Percentiles rank a stretch among this genome's conserved stretches.
phyloP scores from a whole-genome alignment of 108 stramenopile species.

The Aurantiochytrium sp. region DNA sequence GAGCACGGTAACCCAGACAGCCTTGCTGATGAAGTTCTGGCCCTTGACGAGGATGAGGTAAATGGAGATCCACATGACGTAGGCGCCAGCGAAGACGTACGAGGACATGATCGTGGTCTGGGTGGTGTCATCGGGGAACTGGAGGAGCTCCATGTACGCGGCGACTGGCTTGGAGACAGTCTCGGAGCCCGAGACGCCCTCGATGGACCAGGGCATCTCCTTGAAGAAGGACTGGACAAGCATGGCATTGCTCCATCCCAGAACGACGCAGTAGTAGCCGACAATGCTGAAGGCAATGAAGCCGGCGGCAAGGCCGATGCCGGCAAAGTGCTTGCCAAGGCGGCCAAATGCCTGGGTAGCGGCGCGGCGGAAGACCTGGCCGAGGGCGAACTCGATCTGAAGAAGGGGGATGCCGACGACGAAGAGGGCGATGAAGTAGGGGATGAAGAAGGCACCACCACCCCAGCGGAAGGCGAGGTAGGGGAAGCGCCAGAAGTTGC shows the following conservation, averaged over 20 bases:
- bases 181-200: neutral
- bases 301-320: constrained; percentile 46
- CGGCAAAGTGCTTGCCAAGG: constrained; percentile 48
- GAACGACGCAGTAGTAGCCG: constrained; percentile 45
- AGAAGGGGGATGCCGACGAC: constrained; percentile 60
- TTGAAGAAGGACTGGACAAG: constrained; percentile 6
- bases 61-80: neutral
- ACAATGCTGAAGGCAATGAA: constrained; percentile 47
- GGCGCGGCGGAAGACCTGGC: constrained; percentile 51
- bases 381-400: constrained; percentile 52
- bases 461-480: constrained; percentile 53
- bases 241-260: constrained; percentile 21
- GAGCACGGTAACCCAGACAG: neutral
- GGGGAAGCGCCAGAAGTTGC: constrained; percentile 71
- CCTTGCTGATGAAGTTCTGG: neutral
- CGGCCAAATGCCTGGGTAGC: constrained; percentile 53
- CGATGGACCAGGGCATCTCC: neutral
- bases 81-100: neutral
- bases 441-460: constrained; percentile 59
- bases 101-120: neutral
- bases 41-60: neutral
- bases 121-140: neutral
- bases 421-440: constrained; percentile 57
- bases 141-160: neutral
- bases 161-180: neutral